Conservation (phyloP, 495 filamentous ascomycete genomes). For the Trypethelium eluteriae region DNA sequence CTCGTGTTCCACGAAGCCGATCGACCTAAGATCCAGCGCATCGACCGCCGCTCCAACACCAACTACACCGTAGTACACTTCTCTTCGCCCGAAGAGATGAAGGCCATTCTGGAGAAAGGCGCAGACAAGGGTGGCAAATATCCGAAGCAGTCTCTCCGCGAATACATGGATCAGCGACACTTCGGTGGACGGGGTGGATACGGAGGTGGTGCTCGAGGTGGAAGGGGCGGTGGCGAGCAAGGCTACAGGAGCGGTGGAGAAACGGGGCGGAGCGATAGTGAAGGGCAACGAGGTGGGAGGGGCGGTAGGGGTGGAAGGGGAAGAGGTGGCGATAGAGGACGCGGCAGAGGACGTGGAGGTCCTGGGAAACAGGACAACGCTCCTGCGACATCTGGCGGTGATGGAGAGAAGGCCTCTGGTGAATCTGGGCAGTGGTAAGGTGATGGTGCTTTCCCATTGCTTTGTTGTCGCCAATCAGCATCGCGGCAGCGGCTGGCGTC, state of each 20-base stretch:
- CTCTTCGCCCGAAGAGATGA: slow-evolving; percentile 65
- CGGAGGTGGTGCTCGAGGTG: slow-evolving; percentile 62
- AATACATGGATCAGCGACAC: slow-evolving; percentile 58
- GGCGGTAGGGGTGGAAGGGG: slow-evolving; percentile 54
- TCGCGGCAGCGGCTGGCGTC: neutral
- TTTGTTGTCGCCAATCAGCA: neutral
- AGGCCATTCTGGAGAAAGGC: slow-evolving; percentile 62
- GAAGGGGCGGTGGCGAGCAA: slow-evolving; percentile 41
- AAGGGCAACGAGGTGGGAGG: slow-evolving; percentile 45
- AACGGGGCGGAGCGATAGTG: slow-evolving; percentile 44
- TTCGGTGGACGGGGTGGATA: slow-evolving; percentile 53
- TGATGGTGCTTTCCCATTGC: neutral
- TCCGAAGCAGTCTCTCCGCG: slow-evolving; percentile 69
- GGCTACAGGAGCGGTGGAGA: slow-evolving; percentile 68
- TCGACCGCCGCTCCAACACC: slow-evolving; percentile 63
- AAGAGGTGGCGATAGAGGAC: slow-evolving; percentile 50
- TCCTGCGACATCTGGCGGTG: slow-evolving; percentile 26
- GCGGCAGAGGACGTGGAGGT: slow-evolving; percentile 51
- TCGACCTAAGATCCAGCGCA: slow-evolving; percentile 62
- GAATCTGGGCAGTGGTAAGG: slow-evolving; percentile 2
- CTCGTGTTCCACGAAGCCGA: slow-evolving; percentile 76
- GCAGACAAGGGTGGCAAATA: slow-evolving; percentile 58
- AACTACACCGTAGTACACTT: slow-evolving; percentile 77
- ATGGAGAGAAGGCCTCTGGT: slow-evolving; percentile 33
- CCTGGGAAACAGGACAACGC: slow-evolving; percentile 20